Conservation (phyloP, 306 rosid genomes). For the Senna tora region DNA sequence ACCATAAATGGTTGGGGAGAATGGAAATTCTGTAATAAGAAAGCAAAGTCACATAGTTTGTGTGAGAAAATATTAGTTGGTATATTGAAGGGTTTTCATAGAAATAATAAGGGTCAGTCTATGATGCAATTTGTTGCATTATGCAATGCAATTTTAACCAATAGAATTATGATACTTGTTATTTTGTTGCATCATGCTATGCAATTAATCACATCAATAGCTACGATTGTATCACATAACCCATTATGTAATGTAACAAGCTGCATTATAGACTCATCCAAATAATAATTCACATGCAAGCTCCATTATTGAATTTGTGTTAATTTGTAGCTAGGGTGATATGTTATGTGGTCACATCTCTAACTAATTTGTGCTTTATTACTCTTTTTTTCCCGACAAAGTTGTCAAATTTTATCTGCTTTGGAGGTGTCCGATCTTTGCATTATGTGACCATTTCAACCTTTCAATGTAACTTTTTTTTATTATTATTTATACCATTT, state of each 20-base stretch:
- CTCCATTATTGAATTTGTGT: conserved; percentile 22
- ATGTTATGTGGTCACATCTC: conserved; percentile 20
- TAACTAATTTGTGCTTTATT: conserved; percentile 37
- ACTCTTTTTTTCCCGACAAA: conserved; percentile 28
- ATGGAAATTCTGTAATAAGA: conserved; percentile 13
- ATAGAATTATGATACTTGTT: too few species aligned
- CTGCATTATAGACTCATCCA: too few species aligned
- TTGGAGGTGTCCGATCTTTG: background rate
- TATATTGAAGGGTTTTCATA: conserved; percentile 18
- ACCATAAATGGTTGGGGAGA: background rate
- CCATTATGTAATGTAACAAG: too few species aligned
- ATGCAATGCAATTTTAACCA: too few species aligned
- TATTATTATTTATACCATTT: too few species aligned
- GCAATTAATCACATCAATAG: too few species aligned
- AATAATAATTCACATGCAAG: conserved; percentile 1
- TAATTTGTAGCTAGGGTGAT: background rate
- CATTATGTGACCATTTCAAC: background rate
- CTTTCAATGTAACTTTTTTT: background rate
- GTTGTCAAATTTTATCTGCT: background rate
- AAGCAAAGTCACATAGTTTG: conserved; percentile 30
- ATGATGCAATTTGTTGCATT: too few species aligned
- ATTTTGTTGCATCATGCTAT: too few species aligned
- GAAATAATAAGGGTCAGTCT: too few species aligned
- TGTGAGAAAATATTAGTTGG: conserved; percentile 1
- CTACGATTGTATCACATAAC: too few species aligned